These are phyloP conservation scores for Ascocoryne sarcoides DNA, from an alignment of 2,329 filamentous ascomycete species.

Conservation along the genomic window DNA sequence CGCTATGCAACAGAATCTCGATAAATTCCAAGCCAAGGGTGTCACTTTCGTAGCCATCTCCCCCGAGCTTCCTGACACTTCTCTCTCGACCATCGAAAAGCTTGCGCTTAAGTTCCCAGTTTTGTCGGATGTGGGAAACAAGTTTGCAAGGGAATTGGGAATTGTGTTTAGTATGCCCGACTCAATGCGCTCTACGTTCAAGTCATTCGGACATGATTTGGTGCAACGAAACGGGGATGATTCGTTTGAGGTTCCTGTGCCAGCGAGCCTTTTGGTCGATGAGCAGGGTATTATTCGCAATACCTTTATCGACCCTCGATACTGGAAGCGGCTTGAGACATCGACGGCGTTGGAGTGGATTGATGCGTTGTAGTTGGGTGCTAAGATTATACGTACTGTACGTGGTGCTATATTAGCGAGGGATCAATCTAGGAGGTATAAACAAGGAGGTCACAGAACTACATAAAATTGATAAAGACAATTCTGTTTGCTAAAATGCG, in stretches of 20 bases:
- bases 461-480: no score
- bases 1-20: conserved; percentile 30
- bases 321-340: conserved; percentile 31
- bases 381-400: no score
- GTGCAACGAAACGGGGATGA: conserved; percentile 31
- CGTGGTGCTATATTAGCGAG: no score
- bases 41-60: conserved; percentile 36
- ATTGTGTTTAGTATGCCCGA: conserved; percentile 30
- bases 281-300: conserved; percentile 30
- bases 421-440: no score
- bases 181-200: conserved; percentile 22
- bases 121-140: conserved; percentile 32
- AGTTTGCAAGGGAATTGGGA: conserved; percentile 30
- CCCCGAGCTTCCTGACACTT: conserved; percentile 33
- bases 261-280: conserved; percentile 33
- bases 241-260: conserved; percentile 31
- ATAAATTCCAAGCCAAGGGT: conserved; percentile 31
- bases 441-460: no score
- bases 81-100: conserved; percentile 33
- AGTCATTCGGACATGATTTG: conserved; percentile 27
- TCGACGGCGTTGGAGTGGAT: no score
- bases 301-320: conserved; percentile 31
- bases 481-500: no score
- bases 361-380: no score
- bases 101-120: conserved; percentile 33